Evolutionary conservation across 306 rosid genomes (phyloP).

Genomic region (Quercus robur): DNA sequence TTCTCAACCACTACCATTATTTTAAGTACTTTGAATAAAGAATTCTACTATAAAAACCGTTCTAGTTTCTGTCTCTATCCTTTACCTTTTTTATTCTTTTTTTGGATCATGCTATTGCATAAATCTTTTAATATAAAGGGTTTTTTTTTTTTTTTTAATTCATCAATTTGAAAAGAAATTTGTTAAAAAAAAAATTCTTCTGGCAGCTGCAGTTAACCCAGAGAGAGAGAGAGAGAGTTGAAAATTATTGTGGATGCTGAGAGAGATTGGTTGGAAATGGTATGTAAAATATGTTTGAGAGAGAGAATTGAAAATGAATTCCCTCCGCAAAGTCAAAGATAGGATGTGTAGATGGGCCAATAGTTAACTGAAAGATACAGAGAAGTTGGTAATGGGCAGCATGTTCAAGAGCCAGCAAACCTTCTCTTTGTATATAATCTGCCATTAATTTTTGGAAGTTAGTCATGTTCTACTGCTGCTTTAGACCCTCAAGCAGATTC

Average conservation of each 20-base stretch:
- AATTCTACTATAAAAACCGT: conserved; percentile 5
- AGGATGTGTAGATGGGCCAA: conserved; percentile 12
- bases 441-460: conserved; percentile 10
- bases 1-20: conserved; percentile 27
- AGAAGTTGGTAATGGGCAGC: conserved; percentile 16
- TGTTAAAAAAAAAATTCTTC: conserved; percentile 1
- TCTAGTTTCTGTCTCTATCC: conserved; percentile 16
- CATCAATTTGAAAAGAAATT: conserved; percentile 9
- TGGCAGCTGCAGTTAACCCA: conserved; percentile 5
- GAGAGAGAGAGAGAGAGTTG: conserved; percentile 14
- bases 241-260: conserved; percentile 20
- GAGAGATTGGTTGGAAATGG: not conserved
- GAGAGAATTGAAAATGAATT: conserved; percentile 15
- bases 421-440: not conserved
- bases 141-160: not conserved
- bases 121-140: conserved; percentile 1
- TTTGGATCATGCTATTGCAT: conserved; percentile 15
- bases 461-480: not conserved
- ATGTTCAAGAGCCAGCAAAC: conserved; percentile 14
- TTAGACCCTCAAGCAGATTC: conserved; percentile 23
- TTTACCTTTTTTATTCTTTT: not conserved
- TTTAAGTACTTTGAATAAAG: not conserved
- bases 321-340: not conserved
- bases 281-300: not conserved
- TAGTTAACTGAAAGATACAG: conserved; percentile 3